phyloP scores from a whole-genome alignment of 2,329 filamentous ascomycete species.

The Aspergillus ochraceoroseus region DNA sequence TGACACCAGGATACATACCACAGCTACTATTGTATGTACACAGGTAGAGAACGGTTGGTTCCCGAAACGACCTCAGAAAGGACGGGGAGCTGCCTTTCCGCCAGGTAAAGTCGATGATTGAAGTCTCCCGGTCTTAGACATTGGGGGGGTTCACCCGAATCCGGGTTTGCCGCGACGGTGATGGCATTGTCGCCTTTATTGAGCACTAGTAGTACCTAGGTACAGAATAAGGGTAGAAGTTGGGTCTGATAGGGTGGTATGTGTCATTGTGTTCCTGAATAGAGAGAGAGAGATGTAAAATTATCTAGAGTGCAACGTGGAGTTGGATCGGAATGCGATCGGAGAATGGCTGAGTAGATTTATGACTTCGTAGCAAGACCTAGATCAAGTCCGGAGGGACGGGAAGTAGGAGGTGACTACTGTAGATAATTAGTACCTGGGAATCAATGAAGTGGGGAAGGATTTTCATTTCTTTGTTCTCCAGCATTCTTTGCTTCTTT shows the following conservation, averaged over 20 bases:
- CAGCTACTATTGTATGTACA: constrained; percentile 5
- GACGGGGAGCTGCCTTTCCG: constrained; percentile 3
- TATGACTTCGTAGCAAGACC: no score
- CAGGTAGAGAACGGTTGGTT: constrained; percentile 1
- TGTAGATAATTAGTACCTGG: constrained; percentile 1
- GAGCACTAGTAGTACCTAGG: constrained; percentile 1
- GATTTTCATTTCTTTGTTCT: constrained; percentile 12
- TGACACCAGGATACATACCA: neutral
- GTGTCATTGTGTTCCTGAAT: constrained; percentile 12
- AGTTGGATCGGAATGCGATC: constrained; percentile 18
- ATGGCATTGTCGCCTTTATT: constrained; percentile 1
- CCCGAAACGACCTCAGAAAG: constrained; percentile 9
- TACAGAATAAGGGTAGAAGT: constrained; percentile 1
- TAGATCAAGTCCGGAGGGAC: no score
- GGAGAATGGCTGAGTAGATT: no score
- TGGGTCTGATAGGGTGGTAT: constrained; percentile 17
- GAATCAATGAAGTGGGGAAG: constrained; percentile 5
- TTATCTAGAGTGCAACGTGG: constrained; percentile 16
- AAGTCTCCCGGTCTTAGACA: constrained; percentile 18
- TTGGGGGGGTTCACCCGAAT: constrained; percentile 9
- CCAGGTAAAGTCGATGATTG: no score
- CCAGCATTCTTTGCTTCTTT: constrained; percentile 14
- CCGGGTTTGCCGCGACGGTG: neutral
- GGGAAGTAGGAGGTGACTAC: neutral
- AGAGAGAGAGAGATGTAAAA: neutral